phyloP scores from a whole-genome alignment of 192 early-diverging fungal genomes.

The Entomortierella beljakovae region DNA sequence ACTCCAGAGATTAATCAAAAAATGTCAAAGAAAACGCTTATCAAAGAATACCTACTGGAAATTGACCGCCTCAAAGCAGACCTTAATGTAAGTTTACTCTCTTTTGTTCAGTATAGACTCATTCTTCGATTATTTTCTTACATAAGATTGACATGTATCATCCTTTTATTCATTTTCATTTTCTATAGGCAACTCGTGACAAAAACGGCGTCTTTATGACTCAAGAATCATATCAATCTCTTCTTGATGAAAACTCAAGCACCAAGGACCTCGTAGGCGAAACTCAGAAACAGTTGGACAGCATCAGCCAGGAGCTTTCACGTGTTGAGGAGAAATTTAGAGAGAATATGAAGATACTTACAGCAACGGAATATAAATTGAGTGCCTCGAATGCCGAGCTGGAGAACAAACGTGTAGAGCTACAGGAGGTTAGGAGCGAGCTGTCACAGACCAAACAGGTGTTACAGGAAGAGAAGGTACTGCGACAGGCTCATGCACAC shows the following conservation, averaged over 20 bases:
- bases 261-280: slow-evolving; percentile 48
- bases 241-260: slow-evolving; percentile 61
- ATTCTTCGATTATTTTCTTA: slow-evolving; percentile 3
- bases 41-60: slow-evolving; percentile 82
- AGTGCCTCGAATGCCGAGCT: slow-evolving; percentile 41
- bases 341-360: slow-evolving; percentile 43
- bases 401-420: slow-evolving; percentile 31
- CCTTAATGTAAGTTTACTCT: slow-evolving; percentile 62
- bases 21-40: slow-evolving; percentile 85
- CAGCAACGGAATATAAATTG: slow-evolving; percentile 42
- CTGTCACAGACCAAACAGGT: slow-evolving; percentile 33
- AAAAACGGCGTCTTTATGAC: slow-evolving; percentile 87
- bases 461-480: slow-evolving; percentile 42
- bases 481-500: slow-evolving; percentile 61
- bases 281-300: slow-evolving; percentile 35
- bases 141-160: not conserved
- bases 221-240: slow-evolving; percentile 67
- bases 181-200: slow-evolving; percentile 77
- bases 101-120: not conserved
- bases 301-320: slow-evolving; percentile 39
- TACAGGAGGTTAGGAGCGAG: slow-evolving; percentile 30
- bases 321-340: slow-evolving; percentile 55
- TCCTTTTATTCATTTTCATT: not conserved
- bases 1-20: slow-evolving; percentile 80
- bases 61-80: slow-evolving; percentile 87